Conservation (phyloP, 2,329 filamentous ascomycete genomes). For the Madurella mycetomatis region DNA sequence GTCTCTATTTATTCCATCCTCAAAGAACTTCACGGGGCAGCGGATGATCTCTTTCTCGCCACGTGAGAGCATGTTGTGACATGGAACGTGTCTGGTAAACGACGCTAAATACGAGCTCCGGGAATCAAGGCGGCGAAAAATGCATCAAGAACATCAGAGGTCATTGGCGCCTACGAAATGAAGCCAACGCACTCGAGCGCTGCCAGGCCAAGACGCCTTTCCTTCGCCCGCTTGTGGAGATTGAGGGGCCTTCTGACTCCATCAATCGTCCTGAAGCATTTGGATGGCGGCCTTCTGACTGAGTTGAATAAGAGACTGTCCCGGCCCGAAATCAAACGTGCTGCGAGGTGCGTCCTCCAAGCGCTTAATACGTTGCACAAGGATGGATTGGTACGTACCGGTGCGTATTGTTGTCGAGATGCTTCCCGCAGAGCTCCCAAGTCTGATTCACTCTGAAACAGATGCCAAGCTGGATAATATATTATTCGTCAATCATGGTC, state of each 20-base stretch:
- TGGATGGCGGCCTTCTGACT: conserved; percentile 23
- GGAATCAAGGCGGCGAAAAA: conserved; percentile 10
- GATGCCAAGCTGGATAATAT: conserved; percentile 28
- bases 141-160: conserved; percentile 24
- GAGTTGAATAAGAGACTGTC: conserved; percentile 23
- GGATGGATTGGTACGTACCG: conserved; percentile 25
- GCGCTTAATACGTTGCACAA: conserved; percentile 21
- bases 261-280: conserved; percentile 22
- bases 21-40: background rate
- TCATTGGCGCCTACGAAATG: conserved; percentile 24
- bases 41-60: background rate
- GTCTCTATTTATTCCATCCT: conserved; percentile 20
- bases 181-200: conserved; percentile 26
- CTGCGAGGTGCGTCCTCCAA: conserved; percentile 23
- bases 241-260: conserved; percentile 21
- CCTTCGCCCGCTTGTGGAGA: conserved; percentile 23
- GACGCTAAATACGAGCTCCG: background rate
- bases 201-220: conserved; percentile 20
- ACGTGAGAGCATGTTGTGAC: background rate
- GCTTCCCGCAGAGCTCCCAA: background rate
- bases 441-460: background rate
- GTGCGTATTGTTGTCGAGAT: background rate
- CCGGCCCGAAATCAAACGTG: conserved; percentile 25
- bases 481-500: conserved; percentile 23
- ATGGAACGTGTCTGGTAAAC: background rate